Base-by-base conservation (phyloP, 805 yeast species). In the Zygosaccharomyces kombuchaensis region DNA sequence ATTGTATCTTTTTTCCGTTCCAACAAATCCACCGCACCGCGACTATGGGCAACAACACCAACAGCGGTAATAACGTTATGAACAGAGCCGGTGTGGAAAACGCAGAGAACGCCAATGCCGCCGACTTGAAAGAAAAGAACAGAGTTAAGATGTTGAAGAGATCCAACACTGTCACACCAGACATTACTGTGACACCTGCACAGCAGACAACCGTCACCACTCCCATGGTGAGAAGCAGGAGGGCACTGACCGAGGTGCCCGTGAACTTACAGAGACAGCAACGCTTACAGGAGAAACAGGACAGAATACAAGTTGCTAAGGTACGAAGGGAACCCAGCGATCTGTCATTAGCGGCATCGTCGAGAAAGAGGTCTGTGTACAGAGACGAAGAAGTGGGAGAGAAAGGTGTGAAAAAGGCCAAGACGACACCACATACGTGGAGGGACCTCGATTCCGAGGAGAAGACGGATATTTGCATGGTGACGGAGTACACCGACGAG, bases 401-500 rank as follows among this genome's bases (percentile, higher is more conserved):
- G 9, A 38, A 32, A 14, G 71, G 43, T 16, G 34, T 17, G 14
- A 45, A 44, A 19, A 46, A 40, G 27, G 27, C 25, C 67, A 43
- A 80, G 82, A 81, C 81, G 8, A 41, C 19, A 19, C 32, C 26
- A 19, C 36, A 27, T 3, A 30, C 29, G 34, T 56, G 61, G 59
- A 40, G 78, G 54, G 87, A 83, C 62, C 68, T 84, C 48, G 93
- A 84, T 58, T 77, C 74, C 25, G 85, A 79, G 50, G 90, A 84
- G 60, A 60, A 66, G 38, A 83, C 80, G 52, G 91, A 84, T 61
- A 87, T 89, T n/a, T 65, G 84, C 51, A 87, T 90, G 95, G 96
- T 84, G 17, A 76, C 84, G 44, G 99, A 91, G 67, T 91, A 91
- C 66, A 89, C 84, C 34, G 74, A 73, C 51, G 97, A 90, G 50